Evolutionary conservation across 495 filamentous ascomycete species (phyloP), one percentile per base, ranked within the genome.

Genomic region (Lasiosphaeria hispida): DNA sequence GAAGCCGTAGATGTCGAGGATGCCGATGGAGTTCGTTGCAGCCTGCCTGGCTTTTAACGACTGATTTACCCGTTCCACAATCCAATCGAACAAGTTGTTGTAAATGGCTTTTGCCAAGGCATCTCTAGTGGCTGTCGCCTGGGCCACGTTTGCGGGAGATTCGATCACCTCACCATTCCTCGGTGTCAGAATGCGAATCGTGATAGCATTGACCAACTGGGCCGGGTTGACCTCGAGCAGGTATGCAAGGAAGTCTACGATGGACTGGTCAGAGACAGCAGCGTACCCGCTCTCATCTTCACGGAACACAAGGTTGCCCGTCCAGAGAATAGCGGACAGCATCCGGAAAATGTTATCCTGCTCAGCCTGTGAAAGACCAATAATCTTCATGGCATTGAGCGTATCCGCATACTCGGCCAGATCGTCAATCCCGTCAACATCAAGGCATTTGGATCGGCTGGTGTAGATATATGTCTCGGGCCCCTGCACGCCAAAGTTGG

Each of bases 1-100:
- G 64, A 99, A 99, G 13, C 95, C 95, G 72, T 99, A 99, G 59
- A 99, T 99, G 81, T 99, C 95, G 48, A 99, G 83, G 72, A 99
- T 97, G 71, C 94, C 94, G 64, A 99, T 94, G 2, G 90, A 89
- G 69, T 96, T 91, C 10, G 85, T 75, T 8, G 90, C 75, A 0
- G 85, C 72, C 10, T 87, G 87, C 30, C 89, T 83, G 35, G 94
- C 92, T 72, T 87, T 84, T 63, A 98, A 74, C 9, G 94, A 96
- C 48, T 85, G 79, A 65, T 98, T 98, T 59, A 97, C 89, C 60
- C 95, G 87, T 58, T 87, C 84, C 34, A 97, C 91, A 61, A 99
- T 97, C 94, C 94, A 99, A 70, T 99, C 94, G 65, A 99, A 99
- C 42, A 99, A 80, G 69, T 96, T 97, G 80, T 92, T 87, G 68